These are phyloP conservation scores for Periconia sp. DNA, from an alignment of 2,329 filamentous ascomycete species.

Conservation along the genomic window DNA sequence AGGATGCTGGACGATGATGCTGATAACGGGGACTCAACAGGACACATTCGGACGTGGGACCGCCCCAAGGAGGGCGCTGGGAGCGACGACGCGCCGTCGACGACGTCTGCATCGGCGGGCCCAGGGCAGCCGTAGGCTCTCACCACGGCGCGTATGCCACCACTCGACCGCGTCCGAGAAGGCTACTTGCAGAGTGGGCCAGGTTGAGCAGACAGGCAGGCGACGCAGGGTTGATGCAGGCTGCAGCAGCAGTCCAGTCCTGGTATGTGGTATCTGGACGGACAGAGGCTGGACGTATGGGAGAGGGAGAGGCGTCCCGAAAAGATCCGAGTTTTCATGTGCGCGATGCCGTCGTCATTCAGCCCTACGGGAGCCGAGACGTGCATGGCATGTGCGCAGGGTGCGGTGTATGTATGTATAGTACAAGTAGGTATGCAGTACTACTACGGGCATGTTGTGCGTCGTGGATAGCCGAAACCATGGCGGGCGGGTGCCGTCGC, in stretches of 20 bases:
- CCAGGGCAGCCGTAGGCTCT: conserved; percentile 2
- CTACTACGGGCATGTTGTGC: too few relatives aligned
- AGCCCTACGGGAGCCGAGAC: conserved; percentile 22
- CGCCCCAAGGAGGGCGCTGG: conserved; percentile 61
- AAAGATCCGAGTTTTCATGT: conserved; percentile 2
- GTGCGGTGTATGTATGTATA: background rate
- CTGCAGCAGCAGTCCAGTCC: conserved; percentile 4
- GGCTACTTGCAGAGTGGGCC: too few relatives aligned
- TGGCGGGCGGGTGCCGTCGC: too few relatives aligned
- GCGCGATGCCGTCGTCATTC: conserved; percentile 10
- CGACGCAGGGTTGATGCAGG: background rate
- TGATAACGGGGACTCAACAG: conserved; percentile 51
- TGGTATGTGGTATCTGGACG: too few relatives aligned
- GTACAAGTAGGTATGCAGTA: too few relatives aligned
- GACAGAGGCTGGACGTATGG: too few relatives aligned
- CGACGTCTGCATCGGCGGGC: conserved; percentile 30
- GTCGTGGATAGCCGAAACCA: too few relatives aligned
- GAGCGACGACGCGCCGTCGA: conserved; percentile 38
- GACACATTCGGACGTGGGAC: conserved; percentile 77
- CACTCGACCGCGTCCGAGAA: too few relatives aligned
- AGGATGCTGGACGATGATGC: conserved; percentile 1
- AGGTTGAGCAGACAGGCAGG: background rate
- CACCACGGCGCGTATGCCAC: too few relatives aligned
- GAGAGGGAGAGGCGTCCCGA: conserved; percentile 1
- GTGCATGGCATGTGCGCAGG: conserved; percentile 4